Conservation (phyloP, 495 filamentous ascomycete genomes). For the Tuber microsphaerosporum region DNA sequence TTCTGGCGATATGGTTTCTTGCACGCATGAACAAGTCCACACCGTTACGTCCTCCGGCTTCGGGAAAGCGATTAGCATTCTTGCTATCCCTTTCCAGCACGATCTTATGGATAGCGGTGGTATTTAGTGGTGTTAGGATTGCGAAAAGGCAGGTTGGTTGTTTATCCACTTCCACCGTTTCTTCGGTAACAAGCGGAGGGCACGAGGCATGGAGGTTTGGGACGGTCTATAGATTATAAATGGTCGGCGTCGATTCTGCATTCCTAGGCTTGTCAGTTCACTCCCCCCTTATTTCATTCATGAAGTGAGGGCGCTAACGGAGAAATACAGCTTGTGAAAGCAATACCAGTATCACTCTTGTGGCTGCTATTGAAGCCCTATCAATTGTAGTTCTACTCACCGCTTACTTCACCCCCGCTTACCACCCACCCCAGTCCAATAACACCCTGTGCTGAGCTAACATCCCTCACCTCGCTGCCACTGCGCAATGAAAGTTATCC, state of each 20-base stretch:
- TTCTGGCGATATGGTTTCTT: conserved; percentile 27
- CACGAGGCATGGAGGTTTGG: conserved; percentile 23
- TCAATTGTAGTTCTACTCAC: no score
- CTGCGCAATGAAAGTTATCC: no score
- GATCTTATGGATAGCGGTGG: conserved; percentile 24
- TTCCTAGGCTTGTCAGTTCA: no score
- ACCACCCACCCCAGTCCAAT: no score
- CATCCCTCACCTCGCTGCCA: no score
- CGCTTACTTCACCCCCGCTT: no score
- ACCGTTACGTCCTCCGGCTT: conserved; percentile 18
- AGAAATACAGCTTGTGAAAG: conserved; percentile 15
- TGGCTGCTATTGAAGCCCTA: no score
- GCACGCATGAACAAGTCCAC: conserved; percentile 24
- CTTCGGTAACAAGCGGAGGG: neutral
- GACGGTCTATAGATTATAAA: conserved; percentile 24
- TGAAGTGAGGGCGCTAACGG: neutral
- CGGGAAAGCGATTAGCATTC: conserved; percentile 26
- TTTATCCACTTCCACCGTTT: neutral
- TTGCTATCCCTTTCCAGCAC: conserved; percentile 15
- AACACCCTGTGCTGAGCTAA: no score
- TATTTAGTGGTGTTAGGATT: conserved; percentile 20
- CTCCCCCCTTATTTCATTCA: no score
- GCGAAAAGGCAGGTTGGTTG: no score
- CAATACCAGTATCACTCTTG: no score
- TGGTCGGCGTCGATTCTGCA: conserved; percentile 28